Percentiles rank a stretch among this genome's conserved stretches.
These are phyloP conservation scores for Kwoniella dendrophila DNA, from an alignment of 768 basidiomycete genomes.

Conservation along the genomic window DNA sequence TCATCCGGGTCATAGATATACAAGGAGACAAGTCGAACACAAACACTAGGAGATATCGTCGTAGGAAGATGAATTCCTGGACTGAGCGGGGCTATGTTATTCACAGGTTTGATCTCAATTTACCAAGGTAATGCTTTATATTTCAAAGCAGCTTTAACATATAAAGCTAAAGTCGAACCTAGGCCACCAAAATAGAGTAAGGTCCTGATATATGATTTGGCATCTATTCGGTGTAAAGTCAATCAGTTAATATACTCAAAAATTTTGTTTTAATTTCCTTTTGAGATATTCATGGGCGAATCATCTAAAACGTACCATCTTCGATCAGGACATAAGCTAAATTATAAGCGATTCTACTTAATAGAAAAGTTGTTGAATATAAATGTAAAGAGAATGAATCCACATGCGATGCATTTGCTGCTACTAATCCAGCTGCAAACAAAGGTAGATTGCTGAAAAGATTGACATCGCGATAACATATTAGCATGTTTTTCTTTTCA, in stretches of 20 bases:
- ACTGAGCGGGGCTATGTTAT: no score
- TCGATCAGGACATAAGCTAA: slow-evolving; percentile 38
- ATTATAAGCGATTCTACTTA: slow-evolving; percentile 32
- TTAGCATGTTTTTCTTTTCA: not conserved
- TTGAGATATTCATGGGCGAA: no score
- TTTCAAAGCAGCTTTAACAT: slow-evolving; percentile 25
- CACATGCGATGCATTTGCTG: slow-evolving; percentile 39
- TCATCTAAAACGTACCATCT: slow-evolving; percentile 27
- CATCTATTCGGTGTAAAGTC: not conserved
- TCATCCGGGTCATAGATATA: no score
- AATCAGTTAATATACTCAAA: no score
- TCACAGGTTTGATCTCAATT: no score
- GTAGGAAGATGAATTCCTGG: no score
- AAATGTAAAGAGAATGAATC: slow-evolving; percentile 25
- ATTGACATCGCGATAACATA: not conserved
- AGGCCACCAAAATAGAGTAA: slow-evolving; percentile 26
- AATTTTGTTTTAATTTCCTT: not conserved
- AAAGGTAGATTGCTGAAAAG: slow-evolving; percentile 28
- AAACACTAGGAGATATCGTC: no score
- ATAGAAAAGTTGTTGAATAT: slow-evolving; percentile 25
- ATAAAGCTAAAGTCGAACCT: slow-evolving; percentile 18
- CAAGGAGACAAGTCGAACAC: no score
- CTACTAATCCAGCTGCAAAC: slow-evolving; percentile 39
- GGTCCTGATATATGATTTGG: slow-evolving; percentile 14
- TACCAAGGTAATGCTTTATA: slow-evolving; percentile 22